Evolutionary conservation across 1,139 yeast genomes (phyloP).

Genomic region (Yamadazyma aaseri): DNA sequence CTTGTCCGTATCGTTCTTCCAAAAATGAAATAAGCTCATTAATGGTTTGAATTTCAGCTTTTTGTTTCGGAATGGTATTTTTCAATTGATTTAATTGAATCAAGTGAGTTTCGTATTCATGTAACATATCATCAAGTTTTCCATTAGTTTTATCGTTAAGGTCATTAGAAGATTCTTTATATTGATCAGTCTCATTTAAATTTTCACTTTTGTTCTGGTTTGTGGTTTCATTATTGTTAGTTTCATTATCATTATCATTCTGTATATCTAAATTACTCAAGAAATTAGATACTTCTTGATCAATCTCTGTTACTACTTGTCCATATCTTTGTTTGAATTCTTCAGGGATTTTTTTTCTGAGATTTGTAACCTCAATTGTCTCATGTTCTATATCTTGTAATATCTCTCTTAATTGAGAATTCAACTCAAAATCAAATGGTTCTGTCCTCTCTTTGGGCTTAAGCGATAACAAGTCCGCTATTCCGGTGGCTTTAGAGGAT

Average conservation of each 20-base stretch:
- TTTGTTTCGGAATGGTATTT: conserved; percentile 29
- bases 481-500: conserved; percentile 9
- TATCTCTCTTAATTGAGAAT: conserved; percentile 50
- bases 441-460: conserved; percentile 47
- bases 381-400: conserved; percentile 58
- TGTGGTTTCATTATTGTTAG: conserved; percentile 3
- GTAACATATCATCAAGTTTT: conserved; percentile 18
- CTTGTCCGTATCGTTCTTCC: conserved; percentile 19
- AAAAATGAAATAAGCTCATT: conserved; percentile 33
- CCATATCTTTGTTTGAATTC: conserved; percentile 28
- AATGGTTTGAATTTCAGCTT: conserved; percentile 30
- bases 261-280: conserved; percentile 19
- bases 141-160: conserved; percentile 6
- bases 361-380: conserved; percentile 50
- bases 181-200: not conserved
- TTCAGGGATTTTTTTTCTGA: conserved; percentile 54
- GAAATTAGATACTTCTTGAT: conserved; percentile 29
- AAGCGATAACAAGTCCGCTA: conserved; percentile 29
- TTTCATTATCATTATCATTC: conserved; percentile 1
- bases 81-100: conserved; percentile 21
- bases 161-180: conserved; percentile 4
- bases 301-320: conserved; percentile 28
- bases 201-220: conserved; percentile 2
- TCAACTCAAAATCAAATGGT: conserved; percentile 61
- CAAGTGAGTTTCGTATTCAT: conserved; percentile 28